Conservation (phyloP, 2,329 filamentous ascomycete genomes). For the Exophiala sp. region DNA sequence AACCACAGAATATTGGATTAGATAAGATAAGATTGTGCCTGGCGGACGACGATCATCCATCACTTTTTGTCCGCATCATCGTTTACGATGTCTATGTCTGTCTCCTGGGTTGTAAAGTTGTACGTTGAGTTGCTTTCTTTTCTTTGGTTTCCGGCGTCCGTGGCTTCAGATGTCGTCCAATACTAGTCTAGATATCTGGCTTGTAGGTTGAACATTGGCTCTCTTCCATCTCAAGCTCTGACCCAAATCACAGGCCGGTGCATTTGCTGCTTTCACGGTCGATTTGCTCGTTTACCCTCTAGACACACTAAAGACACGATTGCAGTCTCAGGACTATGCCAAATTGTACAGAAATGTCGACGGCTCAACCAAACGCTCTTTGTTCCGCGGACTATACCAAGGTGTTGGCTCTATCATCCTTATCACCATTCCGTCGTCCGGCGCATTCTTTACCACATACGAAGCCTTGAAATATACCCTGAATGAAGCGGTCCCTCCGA, state of each 20-base stretch:
- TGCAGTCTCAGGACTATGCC: conserved; percentile 74
- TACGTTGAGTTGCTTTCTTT: conserved; percentile 5
- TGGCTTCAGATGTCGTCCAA: conserved; percentile 43
- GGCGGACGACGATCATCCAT: not conserved
- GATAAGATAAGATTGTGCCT: not conserved
- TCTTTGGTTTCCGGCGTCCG: not conserved
- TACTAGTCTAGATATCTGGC: conserved; percentile 55
- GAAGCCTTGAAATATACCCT: conserved; percentile 69
- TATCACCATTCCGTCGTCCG: conserved; percentile 83
- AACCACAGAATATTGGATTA: not conserved
- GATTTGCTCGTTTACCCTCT: conserved; percentile 83
- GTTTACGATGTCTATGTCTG: not conserved
- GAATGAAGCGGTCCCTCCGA: conserved; percentile 47
- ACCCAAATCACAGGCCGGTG: conserved; percentile 62
- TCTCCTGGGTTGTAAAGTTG: not conserved
- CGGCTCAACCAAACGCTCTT: conserved; percentile 43
- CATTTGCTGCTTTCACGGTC: conserved; percentile 78
- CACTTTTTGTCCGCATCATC: conserved; percentile 5
- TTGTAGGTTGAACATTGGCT: conserved; percentile 43
- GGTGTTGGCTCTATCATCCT: conserved; percentile 81
- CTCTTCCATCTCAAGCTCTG: not conserved
- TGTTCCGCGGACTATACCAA: conserved; percentile 77
- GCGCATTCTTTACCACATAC: conserved; percentile 87
- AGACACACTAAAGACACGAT: conserved; percentile 83
- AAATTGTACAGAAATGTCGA: conserved; percentile 54